Evolutionary conservation across 768 basidiomycete genomes (phyloP), one percentile per base, ranked within the genome.

Genomic region (Coprinopsis sp.): DNA sequence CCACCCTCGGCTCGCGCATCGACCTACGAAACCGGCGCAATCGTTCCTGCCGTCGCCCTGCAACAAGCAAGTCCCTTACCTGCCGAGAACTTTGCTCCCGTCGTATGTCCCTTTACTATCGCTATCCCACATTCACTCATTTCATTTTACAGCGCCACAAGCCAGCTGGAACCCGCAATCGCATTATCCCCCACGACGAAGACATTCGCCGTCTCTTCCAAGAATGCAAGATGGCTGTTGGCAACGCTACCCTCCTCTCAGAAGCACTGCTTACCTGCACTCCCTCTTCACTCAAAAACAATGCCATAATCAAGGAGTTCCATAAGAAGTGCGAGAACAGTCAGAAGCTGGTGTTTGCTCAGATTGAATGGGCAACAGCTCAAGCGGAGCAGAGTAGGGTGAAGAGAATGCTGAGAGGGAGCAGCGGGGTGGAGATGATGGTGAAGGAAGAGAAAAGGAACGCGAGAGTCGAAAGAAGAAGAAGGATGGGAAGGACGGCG

Each of bases 351-450:
- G 80, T 95, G 22, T 84, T 73, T 52, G 82, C 85, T 10, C 92
- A 94, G 64, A 92, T 96, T 55, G 82, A 87, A 6, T 95, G 93
- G 92, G 93, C 93, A 3, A 77, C 82, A 18, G 82, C 90, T 1
- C 78, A 83, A 12, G 91, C 91, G 1, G 84, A 87, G 54, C 79
- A 79, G 37, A 85, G 86, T 6, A 73, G 87, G 27, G 55, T 58
- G 53, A 51, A 59, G 10, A 62, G 58, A 39, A 59, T 65, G 28
- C 57, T n/a, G n/a, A n/a, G n/a, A n/a, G n/a, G n/a, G n/a, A n/a
- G n/a, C n/a, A n/a, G n/a, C n/a, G n/a, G n/a, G n/a, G n/a, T n/a
- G n/a, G n/a, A n/a, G n/a, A n/a, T n/a, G n/a, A n/a, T n/a, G n/a
- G n/a, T n/a, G n/a, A n/a, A 58, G 18, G 55, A 51, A 39, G 54